Conservation (phyloP, 371 early-diverging fungal species). For the Syncephalastrum racemosum region DNA sequence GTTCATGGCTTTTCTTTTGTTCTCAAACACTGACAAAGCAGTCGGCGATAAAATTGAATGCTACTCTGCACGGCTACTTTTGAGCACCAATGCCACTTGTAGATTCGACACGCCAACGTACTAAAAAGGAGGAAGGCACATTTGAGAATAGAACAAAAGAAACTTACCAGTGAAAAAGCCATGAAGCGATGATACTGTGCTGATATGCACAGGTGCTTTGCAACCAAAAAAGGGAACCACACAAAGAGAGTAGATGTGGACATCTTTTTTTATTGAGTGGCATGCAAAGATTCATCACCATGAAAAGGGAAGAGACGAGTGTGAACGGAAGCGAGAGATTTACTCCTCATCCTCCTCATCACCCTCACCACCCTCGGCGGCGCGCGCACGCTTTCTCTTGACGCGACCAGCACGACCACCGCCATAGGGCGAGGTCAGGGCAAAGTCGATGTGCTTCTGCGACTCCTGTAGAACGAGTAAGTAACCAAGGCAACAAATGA, state of each 20-base stretch:
- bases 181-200: conserved; percentile 33
- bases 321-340: conserved; percentile 11
- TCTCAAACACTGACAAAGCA: too few relatives aligned
- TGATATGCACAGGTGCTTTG: conserved; percentile 48
- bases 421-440: conserved; percentile 97
- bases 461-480: conserved; percentile 52
- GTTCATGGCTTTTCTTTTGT: too few relatives aligned
- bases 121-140: too few relatives aligned
- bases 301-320: conserved; percentile 13
- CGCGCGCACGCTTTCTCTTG: conserved; percentile 88
- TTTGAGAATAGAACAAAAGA: too few relatives aligned
- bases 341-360: conserved; percentile 75
- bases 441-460: conserved; percentile 99
- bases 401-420: conserved; percentile 98
- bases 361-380: conserved; percentile 64
- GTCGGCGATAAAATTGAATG: too few relatives aligned
- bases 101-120: too few relatives aligned
- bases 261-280: conserved; percentile 29
- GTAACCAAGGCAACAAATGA: background rate
- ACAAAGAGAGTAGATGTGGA: conserved; percentile 11
- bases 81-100: too few relatives aligned
- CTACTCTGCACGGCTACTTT: too few relatives aligned
- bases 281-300: conserved; percentile 51
- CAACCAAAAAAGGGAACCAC: conserved; percentile 33
- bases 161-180: conserved; percentile 12